Percentiles rank a stretch among this genome's conserved stretches.
phyloP scores from a whole-genome alignment of 2,329 filamentous ascomycete genomes.

The Cyphellophora attinorum region DNA sequence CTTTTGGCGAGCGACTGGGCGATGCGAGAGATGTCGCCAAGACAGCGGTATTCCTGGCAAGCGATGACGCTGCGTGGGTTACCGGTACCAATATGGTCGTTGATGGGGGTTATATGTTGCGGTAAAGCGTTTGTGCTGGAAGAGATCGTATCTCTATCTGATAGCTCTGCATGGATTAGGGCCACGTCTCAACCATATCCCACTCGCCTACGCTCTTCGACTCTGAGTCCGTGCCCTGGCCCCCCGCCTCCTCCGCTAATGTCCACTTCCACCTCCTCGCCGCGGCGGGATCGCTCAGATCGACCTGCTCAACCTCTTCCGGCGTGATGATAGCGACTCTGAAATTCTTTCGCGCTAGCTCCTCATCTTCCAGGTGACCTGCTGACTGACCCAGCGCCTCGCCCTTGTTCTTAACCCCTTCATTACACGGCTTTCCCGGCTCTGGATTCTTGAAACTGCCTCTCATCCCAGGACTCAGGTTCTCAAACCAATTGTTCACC shows the following conservation, averaged over 20 bases:
- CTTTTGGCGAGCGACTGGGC: slow-evolving; percentile 12
- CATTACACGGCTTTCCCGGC: slow-evolving; percentile 52
- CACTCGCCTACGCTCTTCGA: slow-evolving; percentile 39
- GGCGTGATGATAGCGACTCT: slow-evolving; percentile 80
- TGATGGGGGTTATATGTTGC: slow-evolving; percentile 33
- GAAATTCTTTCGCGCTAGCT: slow-evolving; percentile 64
- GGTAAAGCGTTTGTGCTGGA: too few species aligned
- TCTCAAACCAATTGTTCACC: slow-evolving; percentile 81
- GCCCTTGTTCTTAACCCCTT: slow-evolving; percentile 36
- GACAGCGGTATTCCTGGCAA: slow-evolving; percentile 36
- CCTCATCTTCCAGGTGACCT: slow-evolving; percentile 56
- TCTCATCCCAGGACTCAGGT: slow-evolving; percentile 71
- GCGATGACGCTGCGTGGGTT: slow-evolving; percentile 37
- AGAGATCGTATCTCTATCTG: not conserved
- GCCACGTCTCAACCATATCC: slow-evolving; percentile 63
- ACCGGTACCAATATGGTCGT: slow-evolving; percentile 36
- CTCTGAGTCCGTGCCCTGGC: slow-evolving; percentile 25
- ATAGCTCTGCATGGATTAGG: slow-evolving; percentile 16
- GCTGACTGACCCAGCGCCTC: slow-evolving; percentile 54
- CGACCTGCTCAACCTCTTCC: slow-evolving; percentile 64
- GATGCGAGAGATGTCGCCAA: slow-evolving; percentile 26
- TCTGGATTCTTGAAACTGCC: slow-evolving; percentile 63
- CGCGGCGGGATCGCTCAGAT: slow-evolving; percentile 58
- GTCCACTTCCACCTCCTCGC: slow-evolving; percentile 59
- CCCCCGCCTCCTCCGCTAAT: slow-evolving; percentile 37